phyloP scores from a whole-genome alignment of 2,329 filamentous ascomycete genomes.

The Fusarium sublunatum region DNA sequence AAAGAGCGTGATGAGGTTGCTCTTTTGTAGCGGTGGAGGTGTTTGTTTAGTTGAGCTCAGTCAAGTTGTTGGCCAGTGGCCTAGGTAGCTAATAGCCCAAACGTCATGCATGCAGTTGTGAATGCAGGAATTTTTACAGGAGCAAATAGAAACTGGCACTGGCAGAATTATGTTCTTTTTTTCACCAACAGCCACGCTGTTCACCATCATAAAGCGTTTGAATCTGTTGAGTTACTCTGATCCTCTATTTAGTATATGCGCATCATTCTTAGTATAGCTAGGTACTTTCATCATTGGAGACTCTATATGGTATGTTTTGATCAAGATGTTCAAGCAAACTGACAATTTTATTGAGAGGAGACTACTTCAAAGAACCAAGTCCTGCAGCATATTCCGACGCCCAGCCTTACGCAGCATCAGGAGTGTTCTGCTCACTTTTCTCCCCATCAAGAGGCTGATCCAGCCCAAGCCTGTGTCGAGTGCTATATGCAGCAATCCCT shows the following conservation, averaged over 20 bases:
- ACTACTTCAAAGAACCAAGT: too few species aligned
- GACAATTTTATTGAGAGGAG: too few species aligned
- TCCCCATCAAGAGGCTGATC: constrained; percentile 38
- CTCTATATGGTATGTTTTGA: too few species aligned
- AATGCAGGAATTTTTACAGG: neutral
- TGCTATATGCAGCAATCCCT: constrained; percentile 25
- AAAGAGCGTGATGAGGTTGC: neutral
- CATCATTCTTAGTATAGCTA: too few species aligned
- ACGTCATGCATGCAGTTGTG: neutral
- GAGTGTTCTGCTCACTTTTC: constrained; percentile 15
- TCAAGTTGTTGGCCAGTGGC: neutral
- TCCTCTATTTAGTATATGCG: neutral
- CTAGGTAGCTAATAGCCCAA: neutral
- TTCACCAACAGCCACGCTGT: neutral
- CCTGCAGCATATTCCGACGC: too few species aligned
- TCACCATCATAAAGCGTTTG: neutral
- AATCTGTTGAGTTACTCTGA: too few species aligned
- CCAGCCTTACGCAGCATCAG: neutral
- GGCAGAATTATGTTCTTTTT: neutral
- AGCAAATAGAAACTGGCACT: neutral
- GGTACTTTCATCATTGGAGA: too few species aligned
- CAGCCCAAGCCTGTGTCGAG: constrained; percentile 30
- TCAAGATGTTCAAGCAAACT: too few species aligned
- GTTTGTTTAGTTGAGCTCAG: neutral
- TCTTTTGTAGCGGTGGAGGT: too few species aligned